Conservation (phyloP, 148 eudicot species). For the Talinum fruticosum region DNA sequence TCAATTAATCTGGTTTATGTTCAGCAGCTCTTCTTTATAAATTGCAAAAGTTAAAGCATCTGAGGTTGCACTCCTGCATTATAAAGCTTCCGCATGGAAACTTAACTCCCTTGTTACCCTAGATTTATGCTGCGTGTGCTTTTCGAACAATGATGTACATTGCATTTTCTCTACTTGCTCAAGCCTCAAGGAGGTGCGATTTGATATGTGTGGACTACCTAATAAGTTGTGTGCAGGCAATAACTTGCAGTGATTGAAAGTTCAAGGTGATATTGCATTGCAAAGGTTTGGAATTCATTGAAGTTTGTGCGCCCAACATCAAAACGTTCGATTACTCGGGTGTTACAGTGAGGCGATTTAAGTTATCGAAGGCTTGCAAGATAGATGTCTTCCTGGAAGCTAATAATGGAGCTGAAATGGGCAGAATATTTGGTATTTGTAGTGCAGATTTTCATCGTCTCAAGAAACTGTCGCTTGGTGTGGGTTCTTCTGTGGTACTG, state of each 20-base stretch:
- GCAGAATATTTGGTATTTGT: background rate
- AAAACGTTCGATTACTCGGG: background rate
- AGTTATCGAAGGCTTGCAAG: background rate
- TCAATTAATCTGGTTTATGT: background rate
- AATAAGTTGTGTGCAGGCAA: background rate
- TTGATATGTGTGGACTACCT: background rate
- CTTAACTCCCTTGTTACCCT: background rate
- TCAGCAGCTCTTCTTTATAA: background rate
- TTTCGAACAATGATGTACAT: background rate
- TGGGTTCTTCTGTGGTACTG: too few species aligned
- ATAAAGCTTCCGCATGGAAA: background rate
- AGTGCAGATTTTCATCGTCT: background rate
- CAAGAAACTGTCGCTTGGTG: background rate
- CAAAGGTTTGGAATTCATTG: background rate
- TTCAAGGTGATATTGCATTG: background rate
- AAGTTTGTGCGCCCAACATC: background rate
- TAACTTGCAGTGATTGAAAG: background rate
- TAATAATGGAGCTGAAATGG: background rate
- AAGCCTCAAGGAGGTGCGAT: background rate
- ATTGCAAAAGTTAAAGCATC: background rate
- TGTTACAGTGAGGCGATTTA: too few species aligned
- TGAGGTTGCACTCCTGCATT: background rate
- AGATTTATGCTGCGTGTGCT: background rate
- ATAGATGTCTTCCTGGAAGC: background rate
- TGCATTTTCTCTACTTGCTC: background rate